A percentile compares a stretch with the other conserved stretches of the same genome.
Evolutionary conservation across 2,329 filamentous ascomycete genomes (phyloP).

Genomic region (Cercospora citrullina): DNA sequence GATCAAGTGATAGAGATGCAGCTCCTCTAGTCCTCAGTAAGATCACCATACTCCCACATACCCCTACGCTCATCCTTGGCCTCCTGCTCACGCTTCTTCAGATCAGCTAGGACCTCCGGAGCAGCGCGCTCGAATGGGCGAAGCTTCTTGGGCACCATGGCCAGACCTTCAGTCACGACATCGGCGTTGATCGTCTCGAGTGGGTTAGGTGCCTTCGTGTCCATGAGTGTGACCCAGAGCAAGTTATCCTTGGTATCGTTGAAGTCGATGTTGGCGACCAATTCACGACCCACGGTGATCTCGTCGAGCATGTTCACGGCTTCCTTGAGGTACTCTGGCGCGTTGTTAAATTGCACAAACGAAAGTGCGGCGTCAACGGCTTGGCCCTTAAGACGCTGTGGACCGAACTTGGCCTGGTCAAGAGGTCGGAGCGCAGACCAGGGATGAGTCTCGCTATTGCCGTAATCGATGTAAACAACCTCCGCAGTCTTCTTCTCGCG

Average conservation of each 20-base stretch:
- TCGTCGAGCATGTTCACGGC: constrained; percentile 74
- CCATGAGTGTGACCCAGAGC: constrained; percentile 79
- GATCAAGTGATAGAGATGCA: background rate
- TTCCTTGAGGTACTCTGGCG: constrained; percentile 79
- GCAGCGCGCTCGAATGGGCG: constrained; percentile 86
- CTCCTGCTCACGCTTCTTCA: constrained; percentile 71
- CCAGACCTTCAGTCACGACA: constrained; percentile 77
- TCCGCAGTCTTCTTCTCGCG: constrained; percentile 85
- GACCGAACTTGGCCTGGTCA: constrained; percentile 72
- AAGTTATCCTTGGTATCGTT: constrained; percentile 75
- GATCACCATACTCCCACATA: constrained; percentile 98
- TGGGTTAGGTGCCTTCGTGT: constrained; percentile 63
- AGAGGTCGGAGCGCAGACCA: constrained; percentile 85
- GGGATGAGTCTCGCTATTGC: constrained; percentile 84
- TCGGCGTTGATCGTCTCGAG: constrained; percentile 88
- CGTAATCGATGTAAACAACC: constrained; percentile 93
- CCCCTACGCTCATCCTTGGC: constrained; percentile 80
- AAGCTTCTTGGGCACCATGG: constrained; percentile 88
- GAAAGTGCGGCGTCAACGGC: constrained; percentile 84
- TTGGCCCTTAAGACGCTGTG: constrained; percentile 80
- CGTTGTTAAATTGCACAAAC: constrained; percentile 82
- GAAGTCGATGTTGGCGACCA: constrained; percentile 90
- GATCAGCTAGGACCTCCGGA: constrained; percentile 66
- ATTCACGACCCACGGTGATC: constrained; percentile 66
- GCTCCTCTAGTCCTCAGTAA: constrained; percentile 69